phyloP scores from a whole-genome alignment of 2,329 filamentous ascomycete species.

The Fonsecaea monophora region DNA sequence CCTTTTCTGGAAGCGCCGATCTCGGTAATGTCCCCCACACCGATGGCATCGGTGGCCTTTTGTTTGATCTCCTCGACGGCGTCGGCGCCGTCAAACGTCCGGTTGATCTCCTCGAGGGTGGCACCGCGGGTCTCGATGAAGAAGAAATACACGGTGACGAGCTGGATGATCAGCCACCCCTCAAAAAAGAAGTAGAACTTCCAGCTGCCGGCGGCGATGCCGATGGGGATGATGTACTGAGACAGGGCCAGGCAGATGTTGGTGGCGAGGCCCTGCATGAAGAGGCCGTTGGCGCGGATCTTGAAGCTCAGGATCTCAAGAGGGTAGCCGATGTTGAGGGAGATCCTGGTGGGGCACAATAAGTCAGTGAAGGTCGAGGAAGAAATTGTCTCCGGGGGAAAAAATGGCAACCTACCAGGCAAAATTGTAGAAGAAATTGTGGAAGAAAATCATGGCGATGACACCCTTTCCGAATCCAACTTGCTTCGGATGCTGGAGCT shows the following conservation, averaged over 20 bases:
- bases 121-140: slow-evolving; percentile 67
- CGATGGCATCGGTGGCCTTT: slow-evolving; percentile 44
- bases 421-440: slow-evolving; percentile 50
- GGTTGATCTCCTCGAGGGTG: slow-evolving; percentile 72
- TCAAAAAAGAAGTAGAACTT: slow-evolving; percentile 49
- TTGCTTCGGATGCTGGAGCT: slow-evolving; percentile 40
- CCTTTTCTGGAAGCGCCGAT: background rate
- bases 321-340: slow-evolving; percentile 50
- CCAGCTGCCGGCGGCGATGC: slow-evolving; percentile 43
- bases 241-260: slow-evolving; percentile 45
- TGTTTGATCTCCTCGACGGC: slow-evolving; percentile 61
- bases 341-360: slow-evolving; percentile 46
- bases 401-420: slow-evolving; percentile 45
- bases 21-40: slow-evolving; percentile 25
- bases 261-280: slow-evolving; percentile 71
- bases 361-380: background rate
- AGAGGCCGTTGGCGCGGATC: slow-evolving; percentile 55
- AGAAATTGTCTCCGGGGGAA: slow-evolving; percentile 26
- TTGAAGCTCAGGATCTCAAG: slow-evolving; percentile 58
- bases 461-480: slow-evolving; percentile 46
- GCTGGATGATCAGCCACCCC: slow-evolving; percentile 43
- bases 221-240: slow-evolving; percentile 45
- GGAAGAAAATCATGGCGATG: slow-evolving; percentile 53
- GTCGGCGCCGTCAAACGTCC: slow-evolving; percentile 71
- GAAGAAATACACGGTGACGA: slow-evolving; percentile 47